Conservation (phyloP, 2,329 filamentous ascomycete genomes). For the Colletotrichum gloeosporioides region DNA sequence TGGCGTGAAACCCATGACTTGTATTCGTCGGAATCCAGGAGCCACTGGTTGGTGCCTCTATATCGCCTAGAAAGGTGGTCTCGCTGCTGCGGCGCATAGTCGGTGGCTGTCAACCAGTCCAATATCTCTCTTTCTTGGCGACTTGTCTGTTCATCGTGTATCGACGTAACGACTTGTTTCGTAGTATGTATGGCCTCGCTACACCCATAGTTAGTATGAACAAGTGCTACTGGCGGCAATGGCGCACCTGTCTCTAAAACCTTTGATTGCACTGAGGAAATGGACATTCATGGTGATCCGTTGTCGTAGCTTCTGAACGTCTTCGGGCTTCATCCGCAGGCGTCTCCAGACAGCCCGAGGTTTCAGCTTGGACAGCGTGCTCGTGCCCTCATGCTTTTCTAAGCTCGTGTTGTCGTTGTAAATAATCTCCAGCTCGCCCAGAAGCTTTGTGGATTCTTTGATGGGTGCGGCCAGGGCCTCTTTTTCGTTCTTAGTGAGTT, state of each 20-base stretch:
- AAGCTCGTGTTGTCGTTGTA: neutral
- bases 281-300: neutral
- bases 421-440: neutral
- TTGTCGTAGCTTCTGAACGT: neutral
- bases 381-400: too few relatives aligned
- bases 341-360: neutral
- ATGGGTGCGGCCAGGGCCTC: neutral
- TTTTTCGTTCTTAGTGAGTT: neutral
- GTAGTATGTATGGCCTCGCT: neutral
- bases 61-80: constrained; percentile 37
- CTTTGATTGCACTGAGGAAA: neutral
- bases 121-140: constrained; percentile 23
- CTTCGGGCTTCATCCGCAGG: neutral
- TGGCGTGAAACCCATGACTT: constrained; percentile 27
- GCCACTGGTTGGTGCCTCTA: constrained; percentile 44
- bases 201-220: accelerated
- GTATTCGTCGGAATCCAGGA: constrained; percentile 40
- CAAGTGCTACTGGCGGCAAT: accelerated
- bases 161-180: neutral
- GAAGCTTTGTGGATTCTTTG: neutral
- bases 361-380: accelerated
- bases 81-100: constrained; percentile 41
- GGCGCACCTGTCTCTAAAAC: neutral
- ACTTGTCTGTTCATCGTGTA: neutral
- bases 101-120: constrained; percentile 42